Conservation (phyloP, 176 grass and related monocot genomes). For the Olyra latifolia region DNA sequence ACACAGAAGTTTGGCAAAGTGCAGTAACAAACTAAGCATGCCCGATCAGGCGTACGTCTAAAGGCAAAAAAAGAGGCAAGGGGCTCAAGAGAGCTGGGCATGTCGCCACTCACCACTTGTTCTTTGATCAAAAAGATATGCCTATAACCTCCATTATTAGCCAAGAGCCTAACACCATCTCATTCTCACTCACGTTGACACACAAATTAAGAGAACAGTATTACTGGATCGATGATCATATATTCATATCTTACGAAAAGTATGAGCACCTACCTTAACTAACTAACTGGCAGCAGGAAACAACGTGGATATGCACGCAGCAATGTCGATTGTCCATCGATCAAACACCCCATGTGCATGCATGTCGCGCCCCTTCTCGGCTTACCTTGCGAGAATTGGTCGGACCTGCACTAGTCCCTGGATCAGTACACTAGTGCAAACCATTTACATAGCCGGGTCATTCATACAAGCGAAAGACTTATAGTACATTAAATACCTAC, state of each 20-base stretch:
- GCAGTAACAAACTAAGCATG: too few relatives aligned
- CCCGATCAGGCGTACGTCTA: too few relatives aligned
- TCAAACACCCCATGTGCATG: constrained; percentile 53
- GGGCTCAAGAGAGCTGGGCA: neutral
- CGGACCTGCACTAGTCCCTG: too few relatives aligned
- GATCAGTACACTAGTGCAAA: too few relatives aligned
- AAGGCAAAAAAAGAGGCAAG: neutral
- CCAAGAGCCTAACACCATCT: neutral
- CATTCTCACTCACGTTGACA: neutral
- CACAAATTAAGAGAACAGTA: neutral
- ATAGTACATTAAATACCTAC: too few relatives aligned
- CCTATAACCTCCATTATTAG: neutral
- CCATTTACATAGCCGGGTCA: too few relatives aligned
- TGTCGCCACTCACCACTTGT: neutral
- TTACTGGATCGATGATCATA: neutral
- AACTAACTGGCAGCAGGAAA: constrained; percentile 30
- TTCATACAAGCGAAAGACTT: too few relatives aligned
- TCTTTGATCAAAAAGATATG: neutral
- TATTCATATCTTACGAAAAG: neutral
- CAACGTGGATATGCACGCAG: neutral
- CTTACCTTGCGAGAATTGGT: too few relatives aligned
- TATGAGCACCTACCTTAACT: constrained; percentile 4
- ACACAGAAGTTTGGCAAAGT: too few relatives aligned
- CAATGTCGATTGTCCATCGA: neutral
- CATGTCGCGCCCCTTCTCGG: too few relatives aligned